phyloP scores from a whole-genome alignment of 305 asterid species.

The Andrographis paniculata region DNA sequence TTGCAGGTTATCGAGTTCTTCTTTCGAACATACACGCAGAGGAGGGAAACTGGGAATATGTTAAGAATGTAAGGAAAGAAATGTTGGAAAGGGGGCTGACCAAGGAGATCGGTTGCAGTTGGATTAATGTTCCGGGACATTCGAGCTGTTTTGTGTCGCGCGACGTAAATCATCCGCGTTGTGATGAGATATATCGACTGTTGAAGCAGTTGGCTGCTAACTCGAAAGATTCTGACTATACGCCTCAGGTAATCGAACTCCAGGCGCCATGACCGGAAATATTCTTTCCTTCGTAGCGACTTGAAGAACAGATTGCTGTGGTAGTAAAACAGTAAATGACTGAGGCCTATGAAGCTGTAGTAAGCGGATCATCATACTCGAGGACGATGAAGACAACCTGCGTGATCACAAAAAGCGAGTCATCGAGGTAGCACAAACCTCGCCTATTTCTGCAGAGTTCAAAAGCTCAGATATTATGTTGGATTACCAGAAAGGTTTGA shows the following conservation, averaged over 20 bases:
- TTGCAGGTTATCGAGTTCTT: slow-evolving; percentile 64
- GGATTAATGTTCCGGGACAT: slow-evolving; percentile 61
- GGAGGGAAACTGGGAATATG: slow-evolving; percentile 78
- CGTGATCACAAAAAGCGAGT: too few species aligned
- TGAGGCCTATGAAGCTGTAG: too few species aligned
- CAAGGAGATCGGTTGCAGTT: slow-evolving; percentile 91
- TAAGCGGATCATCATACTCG: too few species aligned
- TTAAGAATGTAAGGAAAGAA: slow-evolving; percentile 46
- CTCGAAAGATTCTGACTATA: slow-evolving; percentile 50
- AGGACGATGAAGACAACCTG: too few species aligned
- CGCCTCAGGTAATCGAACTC: slow-evolving; percentile 20
- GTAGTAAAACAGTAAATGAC: too few species aligned
- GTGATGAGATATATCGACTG: slow-evolving; percentile 34
- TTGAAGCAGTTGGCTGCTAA: slow-evolving; percentile 45
- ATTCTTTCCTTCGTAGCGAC: too few species aligned
- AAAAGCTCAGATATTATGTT: too few species aligned
- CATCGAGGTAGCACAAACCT: too few species aligned
- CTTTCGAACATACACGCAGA: slow-evolving; percentile 80
- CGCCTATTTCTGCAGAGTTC: too few species aligned
- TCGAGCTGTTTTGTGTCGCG: slow-evolving; percentile 45
- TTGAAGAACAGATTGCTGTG: too few species aligned
- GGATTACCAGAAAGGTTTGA: too few species aligned
- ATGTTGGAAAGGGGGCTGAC: slow-evolving; percentile 50
- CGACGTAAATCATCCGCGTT: slow-evolving; percentile 45
- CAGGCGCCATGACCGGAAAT: slow-evolving; percentile 24